Base-by-base conservation (phyloP, 768 basidiomycete genomes). In the Boletus pseudo-olivaceus region DNA sequence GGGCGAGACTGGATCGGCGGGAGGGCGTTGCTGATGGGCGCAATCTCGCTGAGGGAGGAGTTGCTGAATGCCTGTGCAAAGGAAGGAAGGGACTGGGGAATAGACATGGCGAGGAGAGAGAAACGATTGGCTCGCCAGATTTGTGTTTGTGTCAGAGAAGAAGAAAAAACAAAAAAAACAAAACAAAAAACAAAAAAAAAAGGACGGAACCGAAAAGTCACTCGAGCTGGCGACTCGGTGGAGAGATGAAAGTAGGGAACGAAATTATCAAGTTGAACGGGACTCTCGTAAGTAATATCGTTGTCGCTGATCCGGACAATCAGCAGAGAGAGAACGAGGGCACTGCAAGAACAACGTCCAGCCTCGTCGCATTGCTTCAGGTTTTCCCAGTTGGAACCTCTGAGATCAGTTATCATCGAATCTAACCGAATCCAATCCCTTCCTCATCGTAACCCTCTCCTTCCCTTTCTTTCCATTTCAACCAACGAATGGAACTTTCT, bases 1-100 rank as follows among this genome's bases (percentile, higher is more conserved):
- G 23, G 33, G 61, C 70, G 57, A 10, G 64, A 62, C 52, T 87
- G 83, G 46, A 88, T 87, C 51, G 86, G 87, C 11, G 88, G 87
- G 4, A 89, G 75, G 39, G 82, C 72, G 68, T 83, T 85, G 69
- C 72, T 80, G 52, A 73, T 72, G 34, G 75, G 67, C 1, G 79
- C 68, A 20, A 83, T 76, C 55, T 71, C 77, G 69, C 67, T 74
- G 51, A 87, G 71, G 7, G 83, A 82, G 1, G 79, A 78, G 48
- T 62, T 73, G 67, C 78, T 82, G 73, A 91, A 91, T 0, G 89
- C 82, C 73, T 87, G 84, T 2, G 85, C 83, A 70, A 91, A 91
- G 40, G 89, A 87, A 38, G 89, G 89, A 37, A 91, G 81, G 10
- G 87, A 84, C 68, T 84, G 85, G 56, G 75, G 72, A 56, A 73